phyloP scores from a whole-genome alignment of 2,329 filamentous ascomycete species.

The Chalara sp. region DNA sequence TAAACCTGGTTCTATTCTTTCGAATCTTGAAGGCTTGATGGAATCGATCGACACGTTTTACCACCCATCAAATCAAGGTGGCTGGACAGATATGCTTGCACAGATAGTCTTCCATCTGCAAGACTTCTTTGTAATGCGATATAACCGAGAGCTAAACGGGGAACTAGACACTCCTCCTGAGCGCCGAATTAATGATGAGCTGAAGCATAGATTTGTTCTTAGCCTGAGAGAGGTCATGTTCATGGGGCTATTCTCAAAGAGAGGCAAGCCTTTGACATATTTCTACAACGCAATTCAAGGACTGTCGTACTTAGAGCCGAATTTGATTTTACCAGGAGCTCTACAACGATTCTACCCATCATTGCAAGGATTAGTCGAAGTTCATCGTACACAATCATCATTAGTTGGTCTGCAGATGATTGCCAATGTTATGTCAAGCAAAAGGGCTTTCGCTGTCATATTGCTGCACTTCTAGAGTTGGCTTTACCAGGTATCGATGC shows the following conservation, averaged over 20 bases:
- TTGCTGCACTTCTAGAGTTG: conserved; percentile 88
- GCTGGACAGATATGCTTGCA: conserved; percentile 83
- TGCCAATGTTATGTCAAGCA: conserved; percentile 81
- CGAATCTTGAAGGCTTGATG: conserved; percentile 82
- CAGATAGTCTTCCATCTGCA: conserved; percentile 89
- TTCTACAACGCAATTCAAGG: conserved; percentile 86
- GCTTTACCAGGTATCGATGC: conserved; percentile 94
- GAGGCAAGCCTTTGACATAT: conserved; percentile 82
- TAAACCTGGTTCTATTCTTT: conserved; percentile 70
- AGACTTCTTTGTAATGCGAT: conserved; percentile 94
- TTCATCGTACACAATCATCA: conserved; percentile 92
- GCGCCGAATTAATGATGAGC: conserved; percentile 67
- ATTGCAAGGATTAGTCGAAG: conserved; percentile 92
- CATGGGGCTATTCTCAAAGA: conserved; percentile 98
- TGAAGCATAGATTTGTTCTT: conserved; percentile 85
- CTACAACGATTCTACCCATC: conserved; percentile 95
- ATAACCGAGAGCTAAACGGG: conserved; percentile 90
- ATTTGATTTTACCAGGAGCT: conserved; percentile 85
- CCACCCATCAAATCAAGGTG: conserved; percentile 91
- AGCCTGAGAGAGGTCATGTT: conserved; percentile 89
- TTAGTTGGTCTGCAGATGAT: conserved; percentile 88
- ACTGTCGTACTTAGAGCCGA: conserved; percentile 83
- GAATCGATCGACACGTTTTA: conserved; percentile 98
- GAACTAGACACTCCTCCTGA: conserved; percentile 83
- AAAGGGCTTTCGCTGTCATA: conserved; percentile 94